These are phyloP conservation scores for Pezicula carpinea DNA, from an alignment of 2,329 filamentous ascomycete genomes.

Conservation along the genomic window DNA sequence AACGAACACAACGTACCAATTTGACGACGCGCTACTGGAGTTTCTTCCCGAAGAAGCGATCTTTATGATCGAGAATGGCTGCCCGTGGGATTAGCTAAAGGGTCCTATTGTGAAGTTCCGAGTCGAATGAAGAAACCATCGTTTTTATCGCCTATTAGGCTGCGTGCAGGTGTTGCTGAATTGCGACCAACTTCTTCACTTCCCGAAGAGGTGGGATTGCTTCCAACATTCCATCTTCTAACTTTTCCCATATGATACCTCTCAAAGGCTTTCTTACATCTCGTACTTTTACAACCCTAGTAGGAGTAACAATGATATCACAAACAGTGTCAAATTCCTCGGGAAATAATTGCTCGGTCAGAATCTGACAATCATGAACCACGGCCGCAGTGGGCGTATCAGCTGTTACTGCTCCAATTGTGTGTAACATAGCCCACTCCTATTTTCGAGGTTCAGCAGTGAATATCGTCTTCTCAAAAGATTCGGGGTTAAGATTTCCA, in stretches of 20 bases:
- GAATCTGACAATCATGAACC: conserved; percentile 37
- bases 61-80: no score
- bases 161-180: no score
- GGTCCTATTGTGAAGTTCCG: no score
- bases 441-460: no score
- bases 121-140: no score
- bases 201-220: conserved; percentile 26
- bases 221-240: conserved; percentile 32
- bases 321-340: conserved; percentile 36
- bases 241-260: conserved; percentile 34
- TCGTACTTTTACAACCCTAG: conserved; percentile 24
- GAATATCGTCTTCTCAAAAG: no score
- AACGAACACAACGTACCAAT: no score
- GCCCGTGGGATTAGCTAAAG: no score
- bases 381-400: conserved; percentile 29
- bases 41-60: no score
- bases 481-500: no score
- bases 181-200: neutral
- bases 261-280: conserved; percentile 29
- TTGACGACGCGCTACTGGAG: no score
- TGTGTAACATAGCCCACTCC: conserved; percentile 36
- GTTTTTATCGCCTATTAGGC: no score
- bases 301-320: conserved; percentile 35
- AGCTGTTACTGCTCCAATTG: conserved; percentile 26
- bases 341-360: conserved; percentile 30